Conservation (phyloP, 495 filamentous ascomycete genomes). For the Acidiella bohemica region DNA sequence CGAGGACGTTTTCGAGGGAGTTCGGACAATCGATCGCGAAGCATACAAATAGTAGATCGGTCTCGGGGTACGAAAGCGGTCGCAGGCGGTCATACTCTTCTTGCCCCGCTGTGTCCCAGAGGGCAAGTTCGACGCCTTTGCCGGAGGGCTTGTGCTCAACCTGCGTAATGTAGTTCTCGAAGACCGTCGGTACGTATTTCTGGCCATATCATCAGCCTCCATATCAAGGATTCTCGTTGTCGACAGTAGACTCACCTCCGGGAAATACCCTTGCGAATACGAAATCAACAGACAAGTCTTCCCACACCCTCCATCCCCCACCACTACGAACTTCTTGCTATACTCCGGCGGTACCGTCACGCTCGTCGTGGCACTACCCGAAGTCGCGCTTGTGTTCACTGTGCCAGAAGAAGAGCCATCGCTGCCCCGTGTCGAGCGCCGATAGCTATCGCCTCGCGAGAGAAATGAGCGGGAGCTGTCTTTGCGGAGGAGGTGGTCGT, state of each 20-base stretch:
- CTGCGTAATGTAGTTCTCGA: slow-evolving; percentile 99
- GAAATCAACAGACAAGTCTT: slow-evolving; percentile 98
- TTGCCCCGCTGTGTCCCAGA: slow-evolving; percentile 98
- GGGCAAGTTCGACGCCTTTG: slow-evolving; percentile 86
- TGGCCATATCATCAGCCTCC: slow-evolving; percentile 28
- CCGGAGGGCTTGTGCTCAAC: slow-evolving; percentile 72
- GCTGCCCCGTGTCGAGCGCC: slow-evolving; percentile 51
- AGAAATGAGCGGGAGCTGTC: slow-evolving; percentile 22
- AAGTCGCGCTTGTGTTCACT: slow-evolving; percentile 55
- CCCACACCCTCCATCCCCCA: slow-evolving; percentile 93
- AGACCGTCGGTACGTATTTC: slow-evolving; percentile 99
- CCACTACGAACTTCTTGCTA: slow-evolving; percentile 97
- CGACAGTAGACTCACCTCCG: slow-evolving; percentile 53
- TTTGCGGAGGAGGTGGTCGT: slow-evolving; percentile 32
- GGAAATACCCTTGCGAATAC: slow-evolving; percentile 95
- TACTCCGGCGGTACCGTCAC: slow-evolving; percentile 80
- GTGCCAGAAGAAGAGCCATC: too few species aligned
- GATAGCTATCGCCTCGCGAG: slow-evolving; percentile 26
- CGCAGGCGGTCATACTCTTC: slow-evolving; percentile 96
- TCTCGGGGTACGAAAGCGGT: slow-evolving; percentile 93
- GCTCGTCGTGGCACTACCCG: slow-evolving; percentile 69
- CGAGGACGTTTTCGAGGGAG: slow-evolving; percentile 93
- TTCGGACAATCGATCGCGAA: slow-evolving; percentile 99
- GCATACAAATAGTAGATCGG: slow-evolving; percentile 94
- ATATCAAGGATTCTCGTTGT: background rate